These are phyloP conservation scores for Rubia tinctorum DNA, from an alignment of 305 asterid species.

Conservation along the genomic window DNA sequence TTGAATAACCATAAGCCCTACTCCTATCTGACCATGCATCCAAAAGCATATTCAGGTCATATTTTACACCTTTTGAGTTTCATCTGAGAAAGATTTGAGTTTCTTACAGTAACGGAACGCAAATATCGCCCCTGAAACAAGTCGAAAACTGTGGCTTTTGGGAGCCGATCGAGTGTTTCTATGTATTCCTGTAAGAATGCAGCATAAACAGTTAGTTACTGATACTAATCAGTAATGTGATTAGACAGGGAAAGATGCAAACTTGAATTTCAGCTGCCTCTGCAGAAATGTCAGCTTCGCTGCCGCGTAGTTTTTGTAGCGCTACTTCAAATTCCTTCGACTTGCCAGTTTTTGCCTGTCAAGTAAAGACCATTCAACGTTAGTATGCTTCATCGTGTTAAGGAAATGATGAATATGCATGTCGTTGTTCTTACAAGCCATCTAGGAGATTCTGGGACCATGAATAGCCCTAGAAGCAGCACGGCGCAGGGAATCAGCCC, in stretches of 20 bases:
- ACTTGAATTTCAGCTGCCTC: constrained; percentile 95
- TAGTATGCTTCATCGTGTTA: neutral
- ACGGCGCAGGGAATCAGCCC: constrained; percentile 79
- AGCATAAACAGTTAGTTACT: neutral
- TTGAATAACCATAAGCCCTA: constrained; percentile 95
- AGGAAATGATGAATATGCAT: neutral
- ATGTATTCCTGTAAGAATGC: constrained; percentile 61
- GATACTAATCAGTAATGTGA: neutral
- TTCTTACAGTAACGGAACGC: constrained; percentile 66
- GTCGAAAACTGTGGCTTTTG: constrained; percentile 69
- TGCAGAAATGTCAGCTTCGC: constrained; percentile 52
- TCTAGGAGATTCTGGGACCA: constrained; percentile 95
- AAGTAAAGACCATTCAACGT: neutral
- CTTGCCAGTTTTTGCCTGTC: constrained; percentile 72
- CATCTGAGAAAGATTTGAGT: neutral
- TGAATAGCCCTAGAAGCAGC: constrained; percentile 59
- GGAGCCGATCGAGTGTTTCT: constrained; percentile 76
- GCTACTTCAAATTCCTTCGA: constrained; percentile 80
- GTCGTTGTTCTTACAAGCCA: constrained; percentile 67
- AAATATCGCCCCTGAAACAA: constrained; percentile 72
- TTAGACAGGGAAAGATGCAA: constrained; percentile 3
- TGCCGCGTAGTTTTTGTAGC: constrained; percentile 62
- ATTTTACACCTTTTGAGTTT: neutral
- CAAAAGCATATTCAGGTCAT: neutral
- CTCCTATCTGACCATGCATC: constrained; percentile 63